A percentile compares a stretch with the other conserved stretches of the same genome.
These are phyloP conservation scores for Diaporthe sp. DNA, from an alignment of 2,329 filamentous ascomycete species.

Conservation along the genomic window DNA sequence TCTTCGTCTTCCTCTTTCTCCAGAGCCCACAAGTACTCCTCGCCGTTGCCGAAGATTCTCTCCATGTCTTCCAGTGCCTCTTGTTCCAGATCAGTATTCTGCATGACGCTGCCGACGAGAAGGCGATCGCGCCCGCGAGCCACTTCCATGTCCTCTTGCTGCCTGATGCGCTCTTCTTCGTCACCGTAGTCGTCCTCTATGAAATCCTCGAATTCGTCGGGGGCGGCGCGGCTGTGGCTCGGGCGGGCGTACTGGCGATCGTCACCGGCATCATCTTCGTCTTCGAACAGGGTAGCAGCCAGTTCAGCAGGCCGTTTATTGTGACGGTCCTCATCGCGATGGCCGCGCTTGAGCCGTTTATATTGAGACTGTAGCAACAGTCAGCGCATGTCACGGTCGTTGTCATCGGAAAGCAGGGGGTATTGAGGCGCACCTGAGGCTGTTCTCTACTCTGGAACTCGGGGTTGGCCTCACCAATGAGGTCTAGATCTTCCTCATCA, in stretches of 20 bases:
- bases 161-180: slow-evolving; percentile 80
- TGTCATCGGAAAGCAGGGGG: not conserved
- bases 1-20: slow-evolving; percentile 90
- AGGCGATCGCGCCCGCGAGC: slow-evolving; percentile 82
- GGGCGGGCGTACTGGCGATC: slow-evolving; percentile 66
- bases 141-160: slow-evolving; percentile 90
- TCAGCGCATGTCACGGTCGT: slow-evolving; percentile 17
- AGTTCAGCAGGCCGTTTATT: slow-evolving; percentile 78
- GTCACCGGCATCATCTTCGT: slow-evolving; percentile 82
- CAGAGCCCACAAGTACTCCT: slow-evolving; percentile 95
- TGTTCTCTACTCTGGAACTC: slow-evolving; percentile 75
- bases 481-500: slow-evolving; percentile 95
- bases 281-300: slow-evolving; percentile 95
- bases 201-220: slow-evolving; percentile 92
- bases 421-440: slow-evolving; percentile 32
- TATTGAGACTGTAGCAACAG: slow-evolving; percentile 79
- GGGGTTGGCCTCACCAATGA: slow-evolving; percentile 88
- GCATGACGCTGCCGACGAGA: slow-evolving; percentile 77
- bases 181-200: slow-evolving; percentile 97
- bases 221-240: slow-evolving; percentile 68
- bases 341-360: slow-evolving; percentile 95
- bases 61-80: slow-evolving; percentile 96
- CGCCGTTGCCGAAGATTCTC: slow-evolving; percentile 94
- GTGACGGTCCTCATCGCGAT: slow-evolving; percentile 80
- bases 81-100: slow-evolving; percentile 89